Conservation (phyloP, 805 yeast genomes). For the Yamadazyma sp. region DNA sequence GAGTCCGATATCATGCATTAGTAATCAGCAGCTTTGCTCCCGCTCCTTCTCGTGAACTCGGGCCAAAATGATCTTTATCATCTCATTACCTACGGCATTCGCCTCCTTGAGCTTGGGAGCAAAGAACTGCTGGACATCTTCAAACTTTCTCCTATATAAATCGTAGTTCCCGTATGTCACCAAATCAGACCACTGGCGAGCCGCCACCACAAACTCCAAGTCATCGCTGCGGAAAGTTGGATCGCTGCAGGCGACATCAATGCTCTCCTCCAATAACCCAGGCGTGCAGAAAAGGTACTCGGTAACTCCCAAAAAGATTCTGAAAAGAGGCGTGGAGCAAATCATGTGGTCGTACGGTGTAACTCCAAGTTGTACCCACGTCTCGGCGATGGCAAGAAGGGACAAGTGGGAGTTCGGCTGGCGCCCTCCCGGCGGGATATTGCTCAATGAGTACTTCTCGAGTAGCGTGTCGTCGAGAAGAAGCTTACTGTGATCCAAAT, state of each 20-base stretch:
- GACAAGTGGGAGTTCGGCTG: slow-evolving; percentile 90
- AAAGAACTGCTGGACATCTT: slow-evolving; percentile 79
- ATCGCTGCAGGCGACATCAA: slow-evolving; percentile 67
- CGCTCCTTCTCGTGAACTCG: slow-evolving; percentile 22
- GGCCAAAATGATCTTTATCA: slow-evolving; percentile 76
- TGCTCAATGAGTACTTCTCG: slow-evolving; percentile 75
- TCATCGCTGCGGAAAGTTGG: slow-evolving; percentile 82
- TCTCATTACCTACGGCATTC: slow-evolving; percentile 83
- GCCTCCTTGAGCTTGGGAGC: slow-evolving; percentile 87
- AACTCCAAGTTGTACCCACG: slow-evolving; percentile 83
- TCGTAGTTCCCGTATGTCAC: slow-evolving; percentile 74
- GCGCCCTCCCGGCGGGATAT: slow-evolving; percentile 63
- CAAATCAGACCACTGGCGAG: slow-evolving; percentile 83
- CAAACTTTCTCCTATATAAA: slow-evolving; percentile 70
- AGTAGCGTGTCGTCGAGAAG: slow-evolving; percentile 76
- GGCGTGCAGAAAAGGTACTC: slow-evolving; percentile 89
- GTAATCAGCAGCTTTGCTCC: no score
- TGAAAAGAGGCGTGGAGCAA: slow-evolving; percentile 88
- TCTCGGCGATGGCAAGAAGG: slow-evolving; percentile 85
- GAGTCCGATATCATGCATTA: no score
- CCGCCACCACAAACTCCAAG: slow-evolving; percentile 87
- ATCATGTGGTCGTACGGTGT: slow-evolving; percentile 96
- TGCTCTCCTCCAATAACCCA: slow-evolving; percentile 74
- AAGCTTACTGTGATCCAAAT: slow-evolving; percentile 56
- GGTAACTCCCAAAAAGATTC: slow-evolving; percentile 91